Evolutionary conservation across 192 early-diverging fungal genomes (phyloP), one percentile per base, ranked within the genome.

Genomic region (Backusella australiensis): DNA sequence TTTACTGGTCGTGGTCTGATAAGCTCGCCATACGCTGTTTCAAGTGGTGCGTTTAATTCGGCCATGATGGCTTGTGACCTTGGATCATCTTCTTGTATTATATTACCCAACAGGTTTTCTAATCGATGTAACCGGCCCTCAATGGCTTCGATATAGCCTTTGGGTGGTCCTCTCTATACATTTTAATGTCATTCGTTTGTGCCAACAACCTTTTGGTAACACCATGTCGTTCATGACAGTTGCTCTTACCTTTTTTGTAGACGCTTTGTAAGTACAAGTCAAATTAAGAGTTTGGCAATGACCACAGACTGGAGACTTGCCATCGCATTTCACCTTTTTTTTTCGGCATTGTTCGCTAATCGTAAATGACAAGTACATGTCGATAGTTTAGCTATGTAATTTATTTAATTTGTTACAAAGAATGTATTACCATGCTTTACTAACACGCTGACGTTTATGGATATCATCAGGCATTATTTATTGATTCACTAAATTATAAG

Each of bases 271-370:
- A 12, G 85, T 89, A 82, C 94, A 96, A 35, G 82, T 78, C 59
- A 83, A 78, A 29, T 82, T 83, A 66, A 91, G 85, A 34, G 87
- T 86, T 44, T 78, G 83, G 72, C 94, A 96, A 83, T 93, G 91
- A 14, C 84, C 88, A 71, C 94, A 96, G 6, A 83, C 70, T 38
- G 92, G 90, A 15, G 82, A 84, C 14, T 80, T 77, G 8, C 92
- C 93, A 80, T 96, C 92, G 78, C 94, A 96, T 74, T 92, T 93
- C 71, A 93, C 91, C 78, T 96, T 96, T 77, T 94, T 94, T 35
- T 90, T 85, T 69, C 93, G 81, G 79, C 94, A 96, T 42, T 85
- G 84, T 75, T 96, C 94, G 77, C 94, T 88, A 76, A 29, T 68
- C 23, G 29, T 14, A 26, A 69, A 32, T 32, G 32, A 29, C 52